Evolutionary conservation across 495 filamentous ascomycete species (phyloP).

Genomic region (Patellaria atrata): DNA sequence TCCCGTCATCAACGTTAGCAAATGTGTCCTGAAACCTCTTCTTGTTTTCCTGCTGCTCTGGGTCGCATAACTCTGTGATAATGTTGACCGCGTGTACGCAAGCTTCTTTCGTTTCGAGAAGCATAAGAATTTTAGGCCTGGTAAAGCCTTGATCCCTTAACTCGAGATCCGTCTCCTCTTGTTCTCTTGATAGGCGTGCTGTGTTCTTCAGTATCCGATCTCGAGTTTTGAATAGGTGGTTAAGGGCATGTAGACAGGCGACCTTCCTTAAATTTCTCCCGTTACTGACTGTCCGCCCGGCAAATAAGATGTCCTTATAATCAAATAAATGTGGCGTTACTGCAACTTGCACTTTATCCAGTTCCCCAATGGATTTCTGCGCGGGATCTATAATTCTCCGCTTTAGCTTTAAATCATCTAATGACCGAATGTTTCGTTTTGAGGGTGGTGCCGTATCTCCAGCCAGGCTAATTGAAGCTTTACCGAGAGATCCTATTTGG

Average conservation of each 20-base stretch:
- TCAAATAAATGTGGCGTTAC: constrained; percentile 49
- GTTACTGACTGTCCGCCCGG: constrained; percentile 50
- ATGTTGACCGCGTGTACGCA: constrained; percentile 63
- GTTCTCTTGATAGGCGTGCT: constrained; percentile 44
- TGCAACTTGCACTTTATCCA: constrained; percentile 37
- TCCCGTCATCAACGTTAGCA: constrained; percentile 45
- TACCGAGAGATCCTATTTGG: constrained; percentile 3
- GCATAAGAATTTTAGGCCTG: constrained; percentile 76
- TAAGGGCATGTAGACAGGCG: constrained; percentile 69
- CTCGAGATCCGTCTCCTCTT: constrained; percentile 45
- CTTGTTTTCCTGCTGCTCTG: constrained; percentile 87
- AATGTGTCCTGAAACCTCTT: constrained; percentile 82
- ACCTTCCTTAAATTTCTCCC: constrained; percentile 52
- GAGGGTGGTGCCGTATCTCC: constrained; percentile 8
- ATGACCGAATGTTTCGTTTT: constrained; percentile 5
- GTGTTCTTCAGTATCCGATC: constrained; percentile 89
- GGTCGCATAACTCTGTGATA: constrained; percentile 56
- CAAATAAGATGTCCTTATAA: constrained; percentile 71
- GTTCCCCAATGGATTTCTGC: constrained; percentile 23
- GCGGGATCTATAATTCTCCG: constrained; percentile 33
- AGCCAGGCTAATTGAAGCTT: constrained; percentile 9
- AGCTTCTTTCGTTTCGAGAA: constrained; percentile 74
- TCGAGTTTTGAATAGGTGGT: constrained; percentile 87
- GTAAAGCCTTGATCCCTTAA: constrained; percentile 92
- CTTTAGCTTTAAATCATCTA: constrained; percentile 46